A percentile compares a stretch with the other conserved stretches of the same genome.
These are phyloP conservation scores for Codiaeum variegatum DNA, from an alignment of 441 rosid species.

Conservation along the genomic window DNA sequence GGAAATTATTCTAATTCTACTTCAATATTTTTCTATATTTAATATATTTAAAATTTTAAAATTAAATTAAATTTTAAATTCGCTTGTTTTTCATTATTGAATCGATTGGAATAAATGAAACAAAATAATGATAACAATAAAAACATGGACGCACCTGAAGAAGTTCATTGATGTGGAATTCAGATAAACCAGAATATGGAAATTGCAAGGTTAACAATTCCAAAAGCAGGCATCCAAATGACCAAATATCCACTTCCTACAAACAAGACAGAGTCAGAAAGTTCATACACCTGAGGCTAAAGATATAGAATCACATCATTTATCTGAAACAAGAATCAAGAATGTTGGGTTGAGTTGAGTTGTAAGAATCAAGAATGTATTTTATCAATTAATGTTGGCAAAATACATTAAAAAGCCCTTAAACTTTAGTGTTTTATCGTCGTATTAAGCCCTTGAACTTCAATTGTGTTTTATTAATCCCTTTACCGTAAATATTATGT, in stretches of 20 bases:
- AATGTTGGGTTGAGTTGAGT: too few relatives aligned
- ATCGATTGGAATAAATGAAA: too few relatives aligned
- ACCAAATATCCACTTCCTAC: conserved; percentile 59
- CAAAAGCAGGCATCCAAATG: conserved; percentile 59
- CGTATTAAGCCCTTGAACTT: too few relatives aligned
- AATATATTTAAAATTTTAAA: too few relatives aligned
- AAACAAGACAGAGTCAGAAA: conserved; percentile 23
- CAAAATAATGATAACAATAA: neutral
- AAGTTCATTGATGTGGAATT: conserved; percentile 61
- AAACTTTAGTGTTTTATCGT: too few relatives aligned
- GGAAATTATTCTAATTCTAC: too few relatives aligned
- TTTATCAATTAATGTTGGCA: too few relatives aligned
- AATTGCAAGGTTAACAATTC: conserved; percentile 80
- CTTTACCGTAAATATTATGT: too few relatives aligned
- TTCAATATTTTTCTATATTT: too few relatives aligned
- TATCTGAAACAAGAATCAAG: neutral
- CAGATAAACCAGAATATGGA: conserved; percentile 66
- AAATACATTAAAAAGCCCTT: neutral
- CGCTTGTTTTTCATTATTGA: neutral
- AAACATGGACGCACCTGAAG: conserved; percentile 47
- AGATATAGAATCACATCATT: neutral
- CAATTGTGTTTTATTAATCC: too few relatives aligned
- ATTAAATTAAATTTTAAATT: too few relatives aligned
- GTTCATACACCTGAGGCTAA: neutral
- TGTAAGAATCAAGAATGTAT: too few relatives aligned